These are phyloP conservation scores for Piper longum DNA, from an alignment of 164 flowering plant species.

Conservation along the genomic window DNA sequence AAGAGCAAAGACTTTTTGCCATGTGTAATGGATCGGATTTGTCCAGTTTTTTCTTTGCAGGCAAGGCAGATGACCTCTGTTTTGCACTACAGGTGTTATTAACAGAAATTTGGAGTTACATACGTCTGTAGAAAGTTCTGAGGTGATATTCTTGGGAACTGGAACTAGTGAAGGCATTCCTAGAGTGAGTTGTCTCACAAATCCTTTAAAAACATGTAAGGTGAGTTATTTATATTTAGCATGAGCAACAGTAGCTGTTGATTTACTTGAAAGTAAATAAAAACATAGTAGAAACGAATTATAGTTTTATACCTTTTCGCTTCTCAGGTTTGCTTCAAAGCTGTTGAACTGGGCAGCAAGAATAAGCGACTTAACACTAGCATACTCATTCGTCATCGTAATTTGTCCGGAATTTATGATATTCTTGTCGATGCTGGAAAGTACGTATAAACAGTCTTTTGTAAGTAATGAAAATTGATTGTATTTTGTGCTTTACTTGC, in stretches of 20 bases:
- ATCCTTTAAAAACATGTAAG: constrained; percentile 62
- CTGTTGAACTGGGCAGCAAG: constrained; percentile 58
- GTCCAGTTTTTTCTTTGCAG: constrained; percentile 1
- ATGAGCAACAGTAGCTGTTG: background rate
- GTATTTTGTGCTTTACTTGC: background rate
- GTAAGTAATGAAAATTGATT: too few species aligned
- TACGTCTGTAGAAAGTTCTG: constrained; percentile 31
- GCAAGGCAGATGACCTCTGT: constrained; percentile 4
- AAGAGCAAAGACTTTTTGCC: background rate
- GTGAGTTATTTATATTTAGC: constrained; percentile 21
- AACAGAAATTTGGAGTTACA: constrained; percentile 14
- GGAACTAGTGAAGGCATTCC: constrained; percentile 99
- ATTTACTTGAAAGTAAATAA: background rate
- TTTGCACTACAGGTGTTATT: constrained; percentile 25
- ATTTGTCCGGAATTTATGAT: constrained; percentile 33
- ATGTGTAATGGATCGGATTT: background rate
- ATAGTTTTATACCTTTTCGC: constrained; percentile 2
- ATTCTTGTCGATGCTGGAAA: constrained; percentile 92
- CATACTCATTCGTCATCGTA: constrained; percentile 54
- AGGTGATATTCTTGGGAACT: constrained; percentile 81
- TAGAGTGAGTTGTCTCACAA: constrained; percentile 94
- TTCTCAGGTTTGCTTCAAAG: constrained; percentile 74
- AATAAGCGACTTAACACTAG: constrained; percentile 88
- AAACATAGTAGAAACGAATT: background rate
- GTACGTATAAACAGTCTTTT: constrained; percentile 36